Percentiles rank a stretch among this genome's conserved stretches.
phyloP scores from a whole-genome alignment of 345 rosid genomes.

The Eutrema japonicum region DNA sequence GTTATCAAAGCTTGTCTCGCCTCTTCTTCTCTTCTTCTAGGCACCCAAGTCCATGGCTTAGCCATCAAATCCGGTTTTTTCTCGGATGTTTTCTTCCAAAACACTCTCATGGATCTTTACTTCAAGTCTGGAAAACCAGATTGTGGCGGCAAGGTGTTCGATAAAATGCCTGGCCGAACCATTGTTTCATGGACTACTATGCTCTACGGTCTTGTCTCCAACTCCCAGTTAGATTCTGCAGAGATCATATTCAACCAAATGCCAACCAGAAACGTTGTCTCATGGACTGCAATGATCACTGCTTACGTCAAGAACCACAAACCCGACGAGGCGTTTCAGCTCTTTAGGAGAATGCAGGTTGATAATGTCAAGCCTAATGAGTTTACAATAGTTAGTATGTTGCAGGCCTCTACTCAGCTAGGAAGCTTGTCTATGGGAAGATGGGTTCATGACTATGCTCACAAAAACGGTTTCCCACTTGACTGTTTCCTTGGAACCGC shows the following conservation, averaged over 20 bases:
- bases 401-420: conserved; percentile 54
- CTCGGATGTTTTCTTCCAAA: conserved; percentile 55
- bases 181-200: conserved; percentile 79
- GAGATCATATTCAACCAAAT: conserved; percentile 53
- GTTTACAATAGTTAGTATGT: conserved; percentile 61
- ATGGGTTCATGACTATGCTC: conserved; percentile 68
- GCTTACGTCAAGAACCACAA: conserved; percentile 55
- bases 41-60: conserved; percentile 60
- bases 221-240: conserved; percentile 56
- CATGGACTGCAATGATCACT: conserved; percentile 75
- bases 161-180: conserved; percentile 53
- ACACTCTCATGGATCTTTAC: conserved; percentile 68
- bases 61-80: conserved; percentile 64
- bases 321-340: conserved; percentile 62
- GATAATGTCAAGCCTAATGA: conserved; percentile 66
- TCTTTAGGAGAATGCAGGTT: conserved; percentile 61
- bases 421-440: conserved; percentile 65
- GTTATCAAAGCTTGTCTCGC: conserved; percentile 64
- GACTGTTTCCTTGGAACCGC: conserved; percentile 69
- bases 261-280: conserved; percentile 67
- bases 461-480: conserved; percentile 53
- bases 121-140: conserved; percentile 55
- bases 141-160: conserved; percentile 58
- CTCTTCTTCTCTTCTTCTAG: conserved; percentile 45
- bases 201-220: conserved; percentile 63